phyloP scores from a whole-genome alignment of 2,329 filamentous ascomycete species.

The Nemania abortiva region DNA sequence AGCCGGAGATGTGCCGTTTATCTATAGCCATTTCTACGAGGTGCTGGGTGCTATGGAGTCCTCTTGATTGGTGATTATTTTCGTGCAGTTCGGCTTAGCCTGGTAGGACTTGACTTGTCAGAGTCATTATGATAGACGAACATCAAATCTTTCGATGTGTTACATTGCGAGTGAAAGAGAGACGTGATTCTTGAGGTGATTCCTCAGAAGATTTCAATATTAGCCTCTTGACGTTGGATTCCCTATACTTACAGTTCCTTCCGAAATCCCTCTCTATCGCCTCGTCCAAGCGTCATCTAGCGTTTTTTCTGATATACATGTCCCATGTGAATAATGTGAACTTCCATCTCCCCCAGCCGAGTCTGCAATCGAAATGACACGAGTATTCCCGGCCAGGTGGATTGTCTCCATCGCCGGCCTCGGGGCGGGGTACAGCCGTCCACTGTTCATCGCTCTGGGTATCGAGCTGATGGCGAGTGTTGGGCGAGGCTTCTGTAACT shows the following conservation, averaged over 20 bases:
- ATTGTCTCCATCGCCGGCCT: neutral
- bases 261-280: neutral
- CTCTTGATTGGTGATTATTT: too few species aligned
- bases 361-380: conserved; percentile 4
- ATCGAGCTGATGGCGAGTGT: neutral
- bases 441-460: conserved; percentile 4
- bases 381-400: neutral
- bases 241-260: neutral
- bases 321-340: conserved; percentile 1
- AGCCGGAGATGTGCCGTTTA: too few species aligned
- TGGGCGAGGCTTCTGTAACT: neutral
- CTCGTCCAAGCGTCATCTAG: neutral
- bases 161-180: too few species aligned
- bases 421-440: neutral
- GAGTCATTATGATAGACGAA: too few species aligned
- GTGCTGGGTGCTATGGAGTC: too few species aligned
- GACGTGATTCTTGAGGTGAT: too few species aligned
- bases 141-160: too few species aligned
- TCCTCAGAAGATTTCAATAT: too few species aligned
- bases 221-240: neutral
- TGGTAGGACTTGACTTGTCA: too few species aligned
- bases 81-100: too few species aligned
- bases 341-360: conserved; percentile 2
- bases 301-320: neutral
- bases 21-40: too few species aligned